Conservation (phyloP, 768 basidiomycete species). For the Galerina sulciceps region DNA sequence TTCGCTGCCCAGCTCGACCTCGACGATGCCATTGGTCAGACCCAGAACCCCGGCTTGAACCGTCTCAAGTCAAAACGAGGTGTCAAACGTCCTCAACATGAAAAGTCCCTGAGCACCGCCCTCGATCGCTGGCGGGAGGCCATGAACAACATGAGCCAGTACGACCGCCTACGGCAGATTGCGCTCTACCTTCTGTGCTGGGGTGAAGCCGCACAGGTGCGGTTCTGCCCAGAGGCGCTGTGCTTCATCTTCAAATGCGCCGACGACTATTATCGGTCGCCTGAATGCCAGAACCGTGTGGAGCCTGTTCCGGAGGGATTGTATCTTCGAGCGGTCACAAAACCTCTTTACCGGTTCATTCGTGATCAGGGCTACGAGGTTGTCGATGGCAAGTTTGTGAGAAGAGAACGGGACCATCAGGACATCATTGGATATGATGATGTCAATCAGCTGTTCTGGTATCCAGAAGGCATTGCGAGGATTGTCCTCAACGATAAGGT, state of each 20-base stretch:
- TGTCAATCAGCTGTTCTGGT: slow-evolving; percentile 99
- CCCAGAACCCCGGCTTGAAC: slow-evolving; percentile 88
- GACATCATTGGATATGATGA: slow-evolving; percentile 98
- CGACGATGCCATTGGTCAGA: slow-evolving; percentile 93
- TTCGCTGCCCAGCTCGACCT: slow-evolving; percentile 98
- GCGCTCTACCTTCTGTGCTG: slow-evolving; percentile 95
- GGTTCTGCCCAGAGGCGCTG: slow-evolving; percentile 94
- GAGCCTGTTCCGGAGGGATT: slow-evolving; percentile 95
- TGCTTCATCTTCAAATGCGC: slow-evolving; percentile 99
- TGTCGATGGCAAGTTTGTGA: slow-evolving; percentile 91
- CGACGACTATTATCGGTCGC: slow-evolving; percentile 98
- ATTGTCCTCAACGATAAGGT: slow-evolving; percentile 92
- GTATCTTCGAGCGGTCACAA: slow-evolving; percentile 89
- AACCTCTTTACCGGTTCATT: slow-evolving; percentile 95
- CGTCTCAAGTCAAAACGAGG: slow-evolving; percentile 76
- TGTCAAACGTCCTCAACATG: slow-evolving; percentile 54
- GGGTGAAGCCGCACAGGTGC: slow-evolving; percentile 98
- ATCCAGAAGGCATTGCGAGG: slow-evolving; percentile 95
- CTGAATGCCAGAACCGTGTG: slow-evolving; percentile 93
- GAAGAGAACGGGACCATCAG: slow-evolving; percentile 91
- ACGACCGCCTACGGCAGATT: slow-evolving; percentile 95
- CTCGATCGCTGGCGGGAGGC: slow-evolving; percentile 94
- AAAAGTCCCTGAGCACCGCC: slow-evolving; percentile 77
- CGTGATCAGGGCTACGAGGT: slow-evolving; percentile 98
- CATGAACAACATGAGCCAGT: slow-evolving; percentile 99